These are phyloP conservation scores for Flammula alnicola DNA, from an alignment of 1,284 basidiomycete species.

Conservation along the genomic window DNA sequence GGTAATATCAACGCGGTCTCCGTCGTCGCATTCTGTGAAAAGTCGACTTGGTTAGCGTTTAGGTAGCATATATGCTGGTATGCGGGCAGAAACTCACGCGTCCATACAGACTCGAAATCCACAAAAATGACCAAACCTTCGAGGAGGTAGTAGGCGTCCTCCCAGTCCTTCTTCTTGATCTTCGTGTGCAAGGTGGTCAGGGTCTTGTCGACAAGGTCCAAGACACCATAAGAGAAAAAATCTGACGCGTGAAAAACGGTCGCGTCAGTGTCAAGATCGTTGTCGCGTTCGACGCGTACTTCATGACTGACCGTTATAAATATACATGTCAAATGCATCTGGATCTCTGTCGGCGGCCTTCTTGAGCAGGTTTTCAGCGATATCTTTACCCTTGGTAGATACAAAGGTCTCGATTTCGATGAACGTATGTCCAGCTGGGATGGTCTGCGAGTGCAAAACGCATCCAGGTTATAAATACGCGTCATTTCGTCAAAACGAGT, in stretches of 20 bases:
- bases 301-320: constrained; percentile 41
- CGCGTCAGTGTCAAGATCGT: constrained; percentile 2
- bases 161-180: constrained; percentile 39
- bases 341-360: constrained; percentile 41
- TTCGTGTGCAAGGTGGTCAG: constrained; percentile 36
- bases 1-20: constrained; percentile 37
- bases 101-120: constrained; percentile 35
- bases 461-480: neutral
- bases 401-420: constrained; percentile 35
- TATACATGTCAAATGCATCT: constrained; percentile 42
- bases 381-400: constrained; percentile 33
- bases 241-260: constrained; percentile 26
- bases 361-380: constrained; percentile 34
- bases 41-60: too few relatives aligned
- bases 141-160: constrained; percentile 37
- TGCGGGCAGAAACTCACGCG: constrained; percentile 37
- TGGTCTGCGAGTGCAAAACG: constrained; percentile 14
- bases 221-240: constrained; percentile 36
- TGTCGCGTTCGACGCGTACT: neutral
- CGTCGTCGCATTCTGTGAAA: constrained; percentile 43
- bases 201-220: constrained; percentile 40
- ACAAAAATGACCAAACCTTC: constrained; percentile 41
- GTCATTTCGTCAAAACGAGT: too few relatives aligned
- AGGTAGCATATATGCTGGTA: too few relatives aligned
- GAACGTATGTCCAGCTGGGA: constrained; percentile 42